phyloP scores from a whole-genome alignment of 768 basidiomycete species.

The Ramaria sp. region DNA sequence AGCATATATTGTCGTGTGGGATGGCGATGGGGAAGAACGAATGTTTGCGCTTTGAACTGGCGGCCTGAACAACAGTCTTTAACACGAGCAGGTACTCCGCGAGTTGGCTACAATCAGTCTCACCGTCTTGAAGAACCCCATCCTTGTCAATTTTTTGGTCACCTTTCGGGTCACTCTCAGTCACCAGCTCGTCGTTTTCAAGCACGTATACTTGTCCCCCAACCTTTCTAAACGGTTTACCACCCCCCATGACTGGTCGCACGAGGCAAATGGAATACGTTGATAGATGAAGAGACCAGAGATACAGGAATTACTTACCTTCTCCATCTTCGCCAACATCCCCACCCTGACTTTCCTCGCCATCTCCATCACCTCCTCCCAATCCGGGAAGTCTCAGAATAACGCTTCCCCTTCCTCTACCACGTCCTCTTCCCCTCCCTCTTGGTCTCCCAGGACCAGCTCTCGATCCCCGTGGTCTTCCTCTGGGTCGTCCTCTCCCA shows the following conservation, averaged over 20 bases:
- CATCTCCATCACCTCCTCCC: conserved; percentile 15
- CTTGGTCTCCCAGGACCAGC: conserved; percentile 14
- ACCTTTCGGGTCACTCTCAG: conserved; percentile 75
- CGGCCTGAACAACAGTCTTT: conserved; percentile 41
- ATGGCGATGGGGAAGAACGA: conserved; percentile 76
- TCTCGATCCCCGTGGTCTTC: conserved; percentile 24
- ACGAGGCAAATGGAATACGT: neutral
- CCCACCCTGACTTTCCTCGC: conserved; percentile 21
- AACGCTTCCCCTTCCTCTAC: conserved; percentile 29
- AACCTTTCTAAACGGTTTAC: conserved; percentile 64
- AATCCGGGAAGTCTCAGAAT: conserved; percentile 23
- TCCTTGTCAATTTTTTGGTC: conserved; percentile 84
- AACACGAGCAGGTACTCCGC: neutral
- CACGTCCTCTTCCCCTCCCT: conserved; percentile 20
- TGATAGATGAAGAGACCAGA: neutral
- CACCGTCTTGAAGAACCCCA: conserved; percentile 80
- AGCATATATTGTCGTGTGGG: conserved; percentile 85
- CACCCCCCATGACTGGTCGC: conserved; percentile 23
- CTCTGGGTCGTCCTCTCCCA: conserved; percentile 27
- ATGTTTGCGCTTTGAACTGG: conserved; percentile 81
- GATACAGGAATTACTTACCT: conserved; percentile 3
- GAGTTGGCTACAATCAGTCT: conserved; percentile 17
- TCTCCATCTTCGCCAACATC: conserved; percentile 19
- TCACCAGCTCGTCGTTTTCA: conserved; percentile 82
- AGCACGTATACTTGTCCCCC: conserved; percentile 67